Base-by-base conservation (phyloP, 2,329 filamentous ascomycete genomes). In the Tolypocladium guangdongense region DNA sequence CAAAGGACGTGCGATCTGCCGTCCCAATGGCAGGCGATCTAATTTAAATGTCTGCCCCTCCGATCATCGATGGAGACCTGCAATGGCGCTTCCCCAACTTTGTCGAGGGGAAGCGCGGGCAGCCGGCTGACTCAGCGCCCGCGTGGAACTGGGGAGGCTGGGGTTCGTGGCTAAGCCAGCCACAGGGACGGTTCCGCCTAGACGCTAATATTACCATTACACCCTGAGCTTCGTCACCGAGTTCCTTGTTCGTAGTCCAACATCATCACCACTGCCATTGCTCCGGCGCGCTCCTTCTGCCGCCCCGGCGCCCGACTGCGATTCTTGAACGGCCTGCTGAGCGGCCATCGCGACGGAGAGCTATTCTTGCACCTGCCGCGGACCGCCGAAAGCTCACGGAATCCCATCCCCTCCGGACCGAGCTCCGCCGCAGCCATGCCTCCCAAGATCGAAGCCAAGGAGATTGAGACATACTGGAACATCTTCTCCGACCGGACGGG, bases 381-480 rank as follows among this genome's bases (percentile, higher is more conserved):
- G 18, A 22, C 32, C 24, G 16, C n/a, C 32, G 6, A 12, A n/a
- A 46, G 27, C 16, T 20, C 43, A 27, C 43, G 3, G 41, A 45
- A 30, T 16, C 16, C 14, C 18, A 37, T 18, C 53, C 33, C 56
- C 52, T 41, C 49, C 18, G 33, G 45, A 45, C 52, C 55, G 48
- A 57, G 39, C 54, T 50, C 54, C 53, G 48, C 60, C 56, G 58
- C 60, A 65, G 69, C 54, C 61, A 82, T 82, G 78, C 73, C 80
- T 60, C 80, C 79, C 64, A 78, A 79, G 66, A 83, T 83, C 66
- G 80, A 83, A 66, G 70, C 79, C 52, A 73, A 78, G 63, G 80
- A 83, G 67, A 80, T 83, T 61, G 80, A 83, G 62, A 83, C 80
- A 51, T 83, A 83, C 68, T 83, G 80, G 80, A 82, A 82, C 66